Conservation (phyloP, 495 filamentous ascomycete species). For the Annulohypoxylon stygium region DNA sequence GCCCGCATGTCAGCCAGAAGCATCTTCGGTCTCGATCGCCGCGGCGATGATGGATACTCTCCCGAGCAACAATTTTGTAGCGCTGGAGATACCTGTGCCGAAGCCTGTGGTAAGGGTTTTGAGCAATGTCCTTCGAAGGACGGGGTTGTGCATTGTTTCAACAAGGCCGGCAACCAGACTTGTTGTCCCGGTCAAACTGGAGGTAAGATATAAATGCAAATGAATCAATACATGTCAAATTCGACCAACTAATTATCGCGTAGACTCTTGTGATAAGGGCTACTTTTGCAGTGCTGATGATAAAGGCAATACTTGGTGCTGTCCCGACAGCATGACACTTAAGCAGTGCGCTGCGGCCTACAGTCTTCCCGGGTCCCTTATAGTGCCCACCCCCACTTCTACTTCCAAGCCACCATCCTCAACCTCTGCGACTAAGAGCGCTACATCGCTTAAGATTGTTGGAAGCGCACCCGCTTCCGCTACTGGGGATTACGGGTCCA, state of each 20-base stretch:
- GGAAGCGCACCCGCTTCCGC: constrained; percentile 7
- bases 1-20: constrained; percentile 57
- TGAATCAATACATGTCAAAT: background rate
- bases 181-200: constrained; percentile 61
- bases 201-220: constrained; percentile 50
- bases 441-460: constrained; percentile 35
- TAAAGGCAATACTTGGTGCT: constrained; percentile 60
- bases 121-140: constrained; percentile 57
- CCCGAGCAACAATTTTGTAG: constrained; percentile 58
- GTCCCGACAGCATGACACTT: constrained; percentile 58
- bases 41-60: constrained; percentile 56
- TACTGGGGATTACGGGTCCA: background rate
- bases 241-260: constrained; percentile 39
- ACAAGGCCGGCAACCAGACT: constrained; percentile 55
- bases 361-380: constrained; percentile 54
- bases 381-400: constrained; percentile 47
- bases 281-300: constrained; percentile 62
- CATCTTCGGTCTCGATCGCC: constrained; percentile 58
- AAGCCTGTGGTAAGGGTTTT: constrained; percentile 63
- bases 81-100: constrained; percentile 58
- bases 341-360: constrained; percentile 59
- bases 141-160: constrained; percentile 60
- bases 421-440: constrained; percentile 39
- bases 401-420: constrained; percentile 41
- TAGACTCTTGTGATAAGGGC: constrained; percentile 62